A percentile compares a stretch with the other conserved stretches of the same genome.
phyloP scores from a whole-genome alignment of 176 grass and related monocot genomes.

The Musa schizocarpa region DNA sequence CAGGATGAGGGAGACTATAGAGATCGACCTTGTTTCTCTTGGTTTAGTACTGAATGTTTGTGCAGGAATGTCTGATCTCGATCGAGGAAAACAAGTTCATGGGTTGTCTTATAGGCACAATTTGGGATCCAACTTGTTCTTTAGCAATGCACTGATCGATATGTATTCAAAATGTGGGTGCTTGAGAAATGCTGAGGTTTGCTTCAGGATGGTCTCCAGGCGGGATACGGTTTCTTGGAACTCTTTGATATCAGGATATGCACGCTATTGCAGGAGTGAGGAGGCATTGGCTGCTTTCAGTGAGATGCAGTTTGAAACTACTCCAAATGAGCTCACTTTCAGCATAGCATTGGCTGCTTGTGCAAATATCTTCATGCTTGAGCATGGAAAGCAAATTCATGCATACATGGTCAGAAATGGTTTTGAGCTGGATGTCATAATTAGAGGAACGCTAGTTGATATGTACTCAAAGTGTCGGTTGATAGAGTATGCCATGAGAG shows the following conservation, averaged over 20 bases:
- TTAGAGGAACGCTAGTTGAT: conserved; percentile 63
- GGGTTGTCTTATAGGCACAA: conserved; percentile 40
- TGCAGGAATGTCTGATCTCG: conserved; percentile 46
- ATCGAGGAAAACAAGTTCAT: conserved; percentile 65
- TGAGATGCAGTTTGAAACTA: conserved; percentile 49
- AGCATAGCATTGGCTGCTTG: conserved; percentile 69
- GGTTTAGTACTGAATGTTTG: conserved; percentile 57
- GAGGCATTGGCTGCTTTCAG: conserved; percentile 54
- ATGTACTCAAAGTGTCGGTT: conserved; percentile 92
- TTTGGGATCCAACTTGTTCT: conserved; percentile 25
- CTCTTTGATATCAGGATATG: conserved; percentile 73
- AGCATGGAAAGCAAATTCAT: conserved; percentile 80
- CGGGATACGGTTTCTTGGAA: conserved; percentile 73
- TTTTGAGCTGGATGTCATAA: conserved; percentile 61
- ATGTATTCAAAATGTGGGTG: conserved; percentile 84
- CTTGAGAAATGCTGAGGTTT: conserved; percentile 57
- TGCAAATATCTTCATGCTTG: conserved; percentile 75
- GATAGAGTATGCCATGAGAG: conserved; percentile 55
- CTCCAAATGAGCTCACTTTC: conserved; percentile 60
- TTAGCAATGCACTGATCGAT: conserved; percentile 50
- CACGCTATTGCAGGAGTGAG: conserved; percentile 59
- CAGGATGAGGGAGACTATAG: conserved; percentile 46
- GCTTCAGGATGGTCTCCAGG: conserved; percentile 34
- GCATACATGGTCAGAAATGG: conserved; percentile 68
- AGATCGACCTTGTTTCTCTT: conserved; percentile 51